Conservation (phyloP, 495 filamentous ascomycete species). For the Podospora didyma region DNA sequence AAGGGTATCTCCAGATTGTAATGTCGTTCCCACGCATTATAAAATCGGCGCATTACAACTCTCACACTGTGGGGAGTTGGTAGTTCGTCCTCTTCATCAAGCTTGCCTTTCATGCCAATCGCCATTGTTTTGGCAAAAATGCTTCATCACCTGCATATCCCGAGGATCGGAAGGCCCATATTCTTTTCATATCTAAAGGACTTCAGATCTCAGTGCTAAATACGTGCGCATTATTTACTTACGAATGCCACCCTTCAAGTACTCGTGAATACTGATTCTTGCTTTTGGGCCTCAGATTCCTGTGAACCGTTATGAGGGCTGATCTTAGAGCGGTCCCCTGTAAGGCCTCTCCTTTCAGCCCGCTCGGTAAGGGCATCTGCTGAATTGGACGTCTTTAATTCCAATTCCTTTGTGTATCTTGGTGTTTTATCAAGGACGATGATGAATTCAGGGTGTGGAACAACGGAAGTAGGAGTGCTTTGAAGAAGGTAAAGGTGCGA, state of each 20-base stretch:
- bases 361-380: constrained; percentile 6
- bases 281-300: constrained; percentile 9
- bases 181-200: neutral
- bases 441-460: constrained; percentile 6
- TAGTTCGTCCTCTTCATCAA: neutral
- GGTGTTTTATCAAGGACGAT: neutral
- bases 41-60: constrained; percentile 1
- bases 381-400: neutral
- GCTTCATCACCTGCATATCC: constrained; percentile 8
- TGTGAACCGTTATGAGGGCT: neutral
- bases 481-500: neutral
- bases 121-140: constrained; percentile 3
- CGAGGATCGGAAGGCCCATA: constrained; percentile 6
- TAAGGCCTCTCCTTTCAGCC: constrained; percentile 2
- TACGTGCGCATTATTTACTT: neutral
- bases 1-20: constrained; percentile 7
- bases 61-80: neutral
- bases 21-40: constrained; percentile 3
- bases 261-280: neutral
- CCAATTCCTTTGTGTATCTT: neutral
- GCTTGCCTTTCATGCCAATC: neutral
- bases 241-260: constrained; percentile 4
- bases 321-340: constrained; percentile 1
- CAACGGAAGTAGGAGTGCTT: neutral
- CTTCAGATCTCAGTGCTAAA: neutral